These are phyloP conservation scores for Grosmannia huntii DNA, from an alignment of 2,329 filamentous ascomycete genomes.

Conservation along the genomic window DNA sequence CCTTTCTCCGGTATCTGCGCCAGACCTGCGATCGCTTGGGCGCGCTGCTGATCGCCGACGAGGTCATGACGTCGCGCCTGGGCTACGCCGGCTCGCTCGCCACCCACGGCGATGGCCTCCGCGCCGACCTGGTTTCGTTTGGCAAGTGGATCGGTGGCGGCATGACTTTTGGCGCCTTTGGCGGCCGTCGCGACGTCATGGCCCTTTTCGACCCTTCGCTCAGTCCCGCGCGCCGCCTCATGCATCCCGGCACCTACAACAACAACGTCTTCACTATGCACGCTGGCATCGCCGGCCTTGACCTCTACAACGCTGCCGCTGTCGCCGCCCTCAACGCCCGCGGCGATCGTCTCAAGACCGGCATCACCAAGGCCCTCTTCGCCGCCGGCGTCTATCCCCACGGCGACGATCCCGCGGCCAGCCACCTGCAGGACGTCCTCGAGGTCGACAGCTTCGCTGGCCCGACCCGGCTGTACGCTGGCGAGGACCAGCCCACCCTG, in stretches of 20 bases:
- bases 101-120: constrained; percentile 38
- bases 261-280: constrained; percentile 49
- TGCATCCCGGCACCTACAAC: constrained; percentile 50
- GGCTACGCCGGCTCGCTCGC: constrained; percentile 36
- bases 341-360: constrained; percentile 18
- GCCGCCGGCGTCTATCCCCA: constrained; percentile 16
- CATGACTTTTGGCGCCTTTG: constrained; percentile 46
- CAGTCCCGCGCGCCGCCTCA: constrained; percentile 36
- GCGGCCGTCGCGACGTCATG: constrained; percentile 54
- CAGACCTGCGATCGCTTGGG: constrained; percentile 5
- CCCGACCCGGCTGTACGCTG: constrained; percentile 1
- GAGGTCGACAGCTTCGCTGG: constrained; percentile 9
- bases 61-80: constrained; percentile 56
- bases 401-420: neutral
- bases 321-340: constrained; percentile 18
- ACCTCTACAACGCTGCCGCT: constrained; percentile 22
- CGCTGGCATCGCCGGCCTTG: constrained; percentile 32
- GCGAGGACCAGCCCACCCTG: constrained; percentile 1
- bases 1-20: constrained; percentile 32
- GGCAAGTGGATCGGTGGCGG: constrained; percentile 49
- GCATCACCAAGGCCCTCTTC: constrained; percentile 17
- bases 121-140: constrained; percentile 41
- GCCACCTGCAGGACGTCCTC: neutral
- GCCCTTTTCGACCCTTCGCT: constrained; percentile 50
- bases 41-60: constrained; percentile 51